Evolutionary conservation across 306 rosid species (phyloP), one percentile per base, ranked within the genome.

Genomic region (Phaseolus lunatus): DNA sequence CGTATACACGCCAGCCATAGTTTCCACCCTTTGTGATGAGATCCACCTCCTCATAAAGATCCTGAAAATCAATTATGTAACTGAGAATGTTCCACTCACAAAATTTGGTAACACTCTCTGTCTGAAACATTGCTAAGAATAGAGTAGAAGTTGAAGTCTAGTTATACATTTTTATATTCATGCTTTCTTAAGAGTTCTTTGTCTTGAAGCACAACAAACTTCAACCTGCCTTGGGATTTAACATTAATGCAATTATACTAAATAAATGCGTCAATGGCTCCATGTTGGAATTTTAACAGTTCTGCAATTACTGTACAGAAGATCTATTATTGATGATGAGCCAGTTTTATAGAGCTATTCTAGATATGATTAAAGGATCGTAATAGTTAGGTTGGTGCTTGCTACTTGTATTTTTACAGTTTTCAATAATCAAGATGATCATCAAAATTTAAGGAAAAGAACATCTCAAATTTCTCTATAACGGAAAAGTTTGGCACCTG

Each of bases 11-110:
- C 99, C 99, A 96, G 0, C 99, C 99, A 12, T 96, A 96, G 88
- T 96, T 96, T 76, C 99, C 99, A 18, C 97, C 93, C 84, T 90
- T 96, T 14, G 94, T 91, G 81, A 96, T 89, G 52, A 96, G 81
- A 90, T 96, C 94, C 68, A 96, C 96, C 76, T 96, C 99, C 81
- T 96, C 99, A 11, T 92, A 85, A 49, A n/a, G 53, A 87, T 92
- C 93, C 99, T 95, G 87, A 75, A 75, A 79, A 77, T 71, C 47
- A 75, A 72, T 69, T 53, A 44, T 15, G 19, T 54, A 29, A 74
- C 26, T 57, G 35, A 66, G 76, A 56, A 71, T 31, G 59, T 63
- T 65, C 22, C 47, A 66, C 43, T 48, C 70, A 59, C 29, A 39
- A 13, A 67, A 16, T 58, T 20, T 29, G 41, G 63, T 16, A 39